Evolutionary conservation across 2,329 filamentous ascomycete species (phyloP), one percentile per base, ranked within the genome.

Genomic region (Fusarium sp.): DNA sequence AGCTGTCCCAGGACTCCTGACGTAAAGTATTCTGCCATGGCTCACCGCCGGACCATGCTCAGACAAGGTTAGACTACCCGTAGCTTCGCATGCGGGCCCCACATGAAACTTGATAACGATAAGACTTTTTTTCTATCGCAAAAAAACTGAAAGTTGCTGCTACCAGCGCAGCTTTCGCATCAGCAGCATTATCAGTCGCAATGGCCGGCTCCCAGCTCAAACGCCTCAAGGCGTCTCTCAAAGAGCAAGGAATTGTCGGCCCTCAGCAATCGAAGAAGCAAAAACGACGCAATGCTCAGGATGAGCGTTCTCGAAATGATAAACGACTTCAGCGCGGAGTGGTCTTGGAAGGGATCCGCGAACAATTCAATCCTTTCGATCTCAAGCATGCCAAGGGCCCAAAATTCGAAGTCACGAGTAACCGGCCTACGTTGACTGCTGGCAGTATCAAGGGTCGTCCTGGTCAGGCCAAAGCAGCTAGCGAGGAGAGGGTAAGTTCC

Each of bases 161-260:
- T 28, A 41, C 55, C 36, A 51, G 63, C 54, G 60, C 62, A 71
- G 69, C 50, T 63, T 50, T 61, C 50, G 62, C 69, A 71, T 44
- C 54, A 74, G 47, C 74, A 72, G 51, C 66, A 69, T 53, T 42
- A 68, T 55, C 62, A 65, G 39, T 73, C 80, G 85, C 78, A 63
- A 99, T 99, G 96, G 92, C 96, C 77, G 94, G 95, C 72, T 99
- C 97, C 18, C 97, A 99, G 86, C 89, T 99, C 66, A 99, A 98
- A 85, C 93, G 95, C 83, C 89, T 99, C 50, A 99, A 98, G 85
- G 89, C 94, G 76, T 98, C 95, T 15, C 88, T 99, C 53, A 90
- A 91, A 72, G 95, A 98, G 66, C 94, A 96, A 80, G 96, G 96
- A 62, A 92, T 99, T 58, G 91, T 95, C 47, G 94, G 95, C 4